Base-by-base conservation (phyloP, 805 yeast species). In the Ogataea sp. region DNA sequence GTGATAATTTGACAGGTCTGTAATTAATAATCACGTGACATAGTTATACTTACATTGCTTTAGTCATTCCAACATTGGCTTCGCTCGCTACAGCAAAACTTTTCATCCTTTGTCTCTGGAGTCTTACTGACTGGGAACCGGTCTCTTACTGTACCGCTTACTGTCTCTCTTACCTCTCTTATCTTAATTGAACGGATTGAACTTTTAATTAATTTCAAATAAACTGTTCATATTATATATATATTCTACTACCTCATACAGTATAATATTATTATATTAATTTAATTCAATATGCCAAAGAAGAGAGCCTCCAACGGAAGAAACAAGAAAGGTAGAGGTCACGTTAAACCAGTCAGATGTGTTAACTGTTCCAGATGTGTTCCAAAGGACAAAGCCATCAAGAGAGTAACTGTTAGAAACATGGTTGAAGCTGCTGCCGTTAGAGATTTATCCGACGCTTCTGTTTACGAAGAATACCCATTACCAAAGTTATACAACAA, bases 281-380 rank as follows among this genome's bases (percentile, higher is more conserved):
- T 15, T 25, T 25, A 34, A 17, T 27, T 41, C 71, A 80, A 71
- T 55, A 93, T 93, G 99, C 97, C 98, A 75, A 93, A 93, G 87
- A 93, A 93, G 97, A 90, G 99, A 89, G 88, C 97, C 74, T 88
- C 97, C 93, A 88, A 89, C 97, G 99, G 99, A 83, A 90, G 99
- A 82, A 93, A 93, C 94, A 93, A 93, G 94, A 89, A 88, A 80
- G 97, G 97, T 71, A 93, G 99, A 87, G 99, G 99, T 71, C 97
- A 93, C 96, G 96, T 86, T 74, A 86, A 85, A 75, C 95, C 96
- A 70, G 97, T 90, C 67, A 89, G 99, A 84, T 93, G 99, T 81
- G 84, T 88, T 68, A 93, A 93, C 96, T 93, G 99, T 77, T 84
- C 96, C 64, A 87, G 95, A 75, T 86, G 95, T 79, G 96, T 93